Base-by-base conservation (phyloP, 352 stramenopile genomes). In the Pythium phragmitis region DNA sequence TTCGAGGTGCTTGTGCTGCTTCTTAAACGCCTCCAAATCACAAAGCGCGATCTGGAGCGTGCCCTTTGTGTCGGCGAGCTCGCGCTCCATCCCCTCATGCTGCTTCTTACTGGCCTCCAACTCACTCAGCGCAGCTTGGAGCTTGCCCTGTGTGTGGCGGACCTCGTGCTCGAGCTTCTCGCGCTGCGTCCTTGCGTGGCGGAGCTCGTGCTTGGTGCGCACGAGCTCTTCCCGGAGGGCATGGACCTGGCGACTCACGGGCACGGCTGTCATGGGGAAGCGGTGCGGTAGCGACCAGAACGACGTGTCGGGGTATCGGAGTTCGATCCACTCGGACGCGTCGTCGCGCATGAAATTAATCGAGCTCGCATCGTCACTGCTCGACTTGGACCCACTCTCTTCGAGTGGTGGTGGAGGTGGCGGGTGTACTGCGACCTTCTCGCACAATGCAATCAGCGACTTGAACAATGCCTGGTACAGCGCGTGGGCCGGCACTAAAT, bases 321-420 rank as follows among this genome's bases (percentile, higher is more conserved):
- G 21, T 19, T 39, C 11, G 6, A 55, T 46, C n/a, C 19, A 30
- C 3, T 39, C 39, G 13, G 54, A 26, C 3, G 23, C 19, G 17
- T 43, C 54, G n/a, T 60, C 54, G 14, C 42, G 36, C 21, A 33
- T 28, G 26, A 54, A 54, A 36, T 59, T 23, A 28, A 65, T 59
- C 58, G 37, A 51, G 23, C 30, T 59, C 2, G 30, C 58, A 23
- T 59, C 21, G 37, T 28, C 21, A 28, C 57, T 36, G 47, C 21
- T 46, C 2, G 33, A 7, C 5, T 19, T 47, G 11, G 33, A 45
- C 1, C 6, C 17, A 17, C 11, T 19, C 1, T 17, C 39, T 14
- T 46, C 13, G 14, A 23, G n/a, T n/a, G 41, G 17, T 19, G 51
- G 51, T 45, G n/a, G 16, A 4, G 16, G 21, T 7, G 52, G 36